Evolutionary conservation across 169 alveolate species (phyloP), one percentile per base, ranked within the genome.

Genomic region (Plasmodium yoelii): DNA sequence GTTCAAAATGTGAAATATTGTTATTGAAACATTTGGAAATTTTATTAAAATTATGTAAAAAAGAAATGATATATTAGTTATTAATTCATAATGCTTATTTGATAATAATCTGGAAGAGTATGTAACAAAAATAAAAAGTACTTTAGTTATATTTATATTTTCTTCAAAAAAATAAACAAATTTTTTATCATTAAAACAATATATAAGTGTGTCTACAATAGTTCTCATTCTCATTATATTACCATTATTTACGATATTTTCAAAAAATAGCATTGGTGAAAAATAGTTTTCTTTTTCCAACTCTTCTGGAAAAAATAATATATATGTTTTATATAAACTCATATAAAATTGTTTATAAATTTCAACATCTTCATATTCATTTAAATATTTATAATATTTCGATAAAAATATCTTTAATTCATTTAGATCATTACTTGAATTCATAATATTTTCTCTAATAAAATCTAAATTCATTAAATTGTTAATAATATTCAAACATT

Each of bases 221-320:
- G 93, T 88, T 86, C 87, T 74, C 70, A 92, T 73, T 55, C 93
- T 91, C 5, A 90, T 68, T 71, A 94, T 80, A 74, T 90, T 73
- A 42, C 87, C 92, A 22, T 72, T 65, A 71, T 90, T 84, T 28
- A 87, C 93, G 72, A 94, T 90, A 59, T 87, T 82, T 65, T 90
- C 94, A 87, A 94, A 92, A 18, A 94, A 86, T 15, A 88, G 64
- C 93, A 92, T 70, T n/a, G 94, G 94, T 19, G 92, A 84, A 53
- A 89, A 77, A 71, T 90, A 89, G 24, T 77, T 80, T 77, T 88
- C 91, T 65, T 86, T 77, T 57, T 93, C 67, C 22, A 92, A 47
- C 69, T 94, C 96, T 51, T 80, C 87, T 5, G 95, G 94, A 75
- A 87, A 89, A 68, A 75, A 68, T 42, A 75, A 74, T 63, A 87